Conservation (phyloP, 2,329 filamentous ascomycete species). For the Neopestalotiopsis sp. region DNA sequence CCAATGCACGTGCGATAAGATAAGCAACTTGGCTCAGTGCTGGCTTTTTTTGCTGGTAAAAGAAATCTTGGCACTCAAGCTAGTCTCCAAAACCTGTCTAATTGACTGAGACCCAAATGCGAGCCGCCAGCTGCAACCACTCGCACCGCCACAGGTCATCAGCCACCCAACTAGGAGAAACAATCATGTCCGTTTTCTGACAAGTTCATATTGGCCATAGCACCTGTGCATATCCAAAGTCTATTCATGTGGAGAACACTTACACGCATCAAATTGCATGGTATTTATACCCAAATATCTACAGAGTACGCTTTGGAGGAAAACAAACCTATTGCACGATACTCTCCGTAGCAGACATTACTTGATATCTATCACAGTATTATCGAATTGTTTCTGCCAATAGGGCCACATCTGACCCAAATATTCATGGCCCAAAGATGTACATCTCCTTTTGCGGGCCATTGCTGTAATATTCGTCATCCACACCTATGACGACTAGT, state of each 20-base stretch:
- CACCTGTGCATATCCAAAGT: background rate
- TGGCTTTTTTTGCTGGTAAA: background rate
- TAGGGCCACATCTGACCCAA: background rate
- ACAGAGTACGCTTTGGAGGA: no score
- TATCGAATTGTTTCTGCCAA: no score
- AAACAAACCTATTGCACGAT: no score
- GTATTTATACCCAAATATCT: no score
- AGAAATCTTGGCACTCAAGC: background rate
- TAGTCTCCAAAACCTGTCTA: background rate
- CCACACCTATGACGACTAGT: background rate
- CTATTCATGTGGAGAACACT: background rate
- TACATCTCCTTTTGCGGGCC: background rate
- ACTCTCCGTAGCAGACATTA: no score
- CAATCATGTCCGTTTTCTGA: no score
- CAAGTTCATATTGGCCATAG: no score
- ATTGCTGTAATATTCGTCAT: background rate
- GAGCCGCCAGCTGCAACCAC: background rate
- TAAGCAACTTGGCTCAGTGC: background rate
- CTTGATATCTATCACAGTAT: no score
- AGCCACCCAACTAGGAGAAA: background rate
- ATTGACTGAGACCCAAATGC: background rate
- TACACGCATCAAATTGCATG: background rate
- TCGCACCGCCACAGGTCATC: background rate
- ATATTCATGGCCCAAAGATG: background rate
- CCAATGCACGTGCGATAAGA: constrained; percentile 20